These are phyloP conservation scores for Boletus edulis DNA, from an alignment of 768 basidiomycete genomes.

Conservation along the genomic window DNA sequence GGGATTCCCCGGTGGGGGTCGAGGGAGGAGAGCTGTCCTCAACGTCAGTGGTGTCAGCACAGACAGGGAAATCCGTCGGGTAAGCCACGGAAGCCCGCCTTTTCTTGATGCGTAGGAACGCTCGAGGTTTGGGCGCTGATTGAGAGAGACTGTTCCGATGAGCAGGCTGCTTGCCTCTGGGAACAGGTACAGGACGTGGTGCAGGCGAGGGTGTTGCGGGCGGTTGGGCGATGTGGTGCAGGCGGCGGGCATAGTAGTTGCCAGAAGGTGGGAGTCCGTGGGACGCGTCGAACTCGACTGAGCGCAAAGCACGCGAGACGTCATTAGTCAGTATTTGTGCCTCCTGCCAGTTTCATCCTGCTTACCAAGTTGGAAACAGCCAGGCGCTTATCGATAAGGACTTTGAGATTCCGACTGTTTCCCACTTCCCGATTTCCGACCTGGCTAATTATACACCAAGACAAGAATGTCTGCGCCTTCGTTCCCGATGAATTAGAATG, in stretches of 20 bases:
- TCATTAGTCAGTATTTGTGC: too few relatives aligned
- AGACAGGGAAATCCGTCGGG: conserved; percentile 54
- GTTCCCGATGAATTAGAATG: too few relatives aligned
- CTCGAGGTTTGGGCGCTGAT: conserved; percentile 51
- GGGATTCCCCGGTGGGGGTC: conserved; percentile 52
- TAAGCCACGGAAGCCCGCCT: conserved; percentile 30
- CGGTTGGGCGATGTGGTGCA: conserved; percentile 37
- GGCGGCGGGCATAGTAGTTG: conserved; percentile 54
- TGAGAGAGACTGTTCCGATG: conserved; percentile 38
- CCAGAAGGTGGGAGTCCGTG: conserved; percentile 54
- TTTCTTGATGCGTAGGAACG: conserved; percentile 27
- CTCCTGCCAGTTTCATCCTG: too few relatives aligned
- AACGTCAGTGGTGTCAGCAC: conserved; percentile 66
- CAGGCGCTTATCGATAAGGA: too few relatives aligned
- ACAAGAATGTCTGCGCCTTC: too few relatives aligned
- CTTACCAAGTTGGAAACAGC: too few relatives aligned
- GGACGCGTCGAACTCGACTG: conserved; percentile 13
- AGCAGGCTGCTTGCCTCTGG: conserved; percentile 25
- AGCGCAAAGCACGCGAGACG: conserved; percentile 24
- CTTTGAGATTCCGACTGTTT: too few relatives aligned
- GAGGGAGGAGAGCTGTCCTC: conserved; percentile 43
- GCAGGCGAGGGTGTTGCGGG: conserved; percentile 37
- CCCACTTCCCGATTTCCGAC: too few relatives aligned
- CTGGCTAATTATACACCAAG: too few relatives aligned
- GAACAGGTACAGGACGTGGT: conserved; percentile 49